Percentiles rank a stretch among this genome's conserved stretches.
Conservation (phyloP, 805 yeast species). For the Debaryomyces prosopidis region DNA sequence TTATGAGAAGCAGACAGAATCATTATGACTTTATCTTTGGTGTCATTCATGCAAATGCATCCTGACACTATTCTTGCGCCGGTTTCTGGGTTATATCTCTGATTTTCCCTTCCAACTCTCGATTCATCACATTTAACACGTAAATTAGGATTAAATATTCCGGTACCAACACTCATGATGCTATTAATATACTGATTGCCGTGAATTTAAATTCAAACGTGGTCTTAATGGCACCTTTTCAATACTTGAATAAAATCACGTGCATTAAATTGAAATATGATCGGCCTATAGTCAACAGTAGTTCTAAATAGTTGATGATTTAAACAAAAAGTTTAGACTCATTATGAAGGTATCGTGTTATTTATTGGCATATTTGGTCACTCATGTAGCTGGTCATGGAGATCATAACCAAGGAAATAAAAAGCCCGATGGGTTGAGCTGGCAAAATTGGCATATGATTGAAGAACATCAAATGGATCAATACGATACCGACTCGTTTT, state of each 20-base stretch:
- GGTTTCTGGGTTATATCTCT: conserved; percentile 54
- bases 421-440: conserved; percentile 53
- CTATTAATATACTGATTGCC: no score
- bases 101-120: conserved; percentile 59
- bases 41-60: conserved; percentile 67
- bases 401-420: conserved; percentile 6
- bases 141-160: conserved; percentile 3
- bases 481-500: conserved; percentile 74
- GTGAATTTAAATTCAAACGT: neutral
- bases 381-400: conserved; percentile 6
- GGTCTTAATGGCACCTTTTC: neutral
- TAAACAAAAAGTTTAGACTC: neutral
- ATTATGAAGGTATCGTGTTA: neutral
- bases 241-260: no score
- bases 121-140: conserved; percentile 20
- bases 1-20: conserved; percentile 71
- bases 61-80: conserved; percentile 95
- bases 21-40: conserved; percentile 67
- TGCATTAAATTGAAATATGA: no score
- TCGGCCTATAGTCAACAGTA: no score
- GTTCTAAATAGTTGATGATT: neutral
- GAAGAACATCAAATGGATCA: conserved; percentile 79
- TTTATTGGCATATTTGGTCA: neutral
- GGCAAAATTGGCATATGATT: conserved; percentile 91
- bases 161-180: neutral